phyloP scores from a whole-genome alignment of 2,329 filamentous ascomycete genomes.

The Fusarium mundagurra region DNA sequence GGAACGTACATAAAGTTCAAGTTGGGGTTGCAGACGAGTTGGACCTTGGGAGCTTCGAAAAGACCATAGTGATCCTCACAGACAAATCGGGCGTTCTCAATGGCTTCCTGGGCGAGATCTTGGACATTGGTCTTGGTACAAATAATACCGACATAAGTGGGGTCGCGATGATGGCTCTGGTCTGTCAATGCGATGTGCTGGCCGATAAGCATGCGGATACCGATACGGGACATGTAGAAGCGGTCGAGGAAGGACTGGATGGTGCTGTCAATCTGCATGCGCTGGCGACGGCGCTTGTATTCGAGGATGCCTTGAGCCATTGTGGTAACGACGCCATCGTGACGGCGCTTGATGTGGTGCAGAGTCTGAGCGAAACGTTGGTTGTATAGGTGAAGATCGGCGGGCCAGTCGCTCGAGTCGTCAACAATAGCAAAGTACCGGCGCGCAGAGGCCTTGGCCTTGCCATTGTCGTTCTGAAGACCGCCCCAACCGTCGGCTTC shows the following conservation, averaged over 20 bases:
- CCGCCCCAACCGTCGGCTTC: slow-evolving; percentile 75
- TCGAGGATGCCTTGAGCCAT: slow-evolving; percentile 98
- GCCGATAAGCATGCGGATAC: slow-evolving; percentile 98
- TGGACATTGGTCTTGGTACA: slow-evolving; percentile 98
- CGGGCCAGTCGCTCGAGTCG: slow-evolving; percentile 89
- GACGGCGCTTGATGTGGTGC: slow-evolving; percentile 92
- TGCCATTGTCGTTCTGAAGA: slow-evolving; percentile 56
- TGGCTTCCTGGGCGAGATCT: slow-evolving; percentile 94
- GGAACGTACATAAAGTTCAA: slow-evolving; percentile 99
- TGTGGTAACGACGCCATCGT: slow-evolving; percentile 97
- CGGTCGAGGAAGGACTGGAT: slow-evolving; percentile 98
- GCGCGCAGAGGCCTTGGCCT: slow-evolving; percentile 59
- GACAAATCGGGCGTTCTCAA: slow-evolving; percentile 98
- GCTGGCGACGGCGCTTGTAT: slow-evolving; percentile 95
- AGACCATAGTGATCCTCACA: slow-evolving; percentile 98
- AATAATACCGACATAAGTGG: slow-evolving; percentile 97
- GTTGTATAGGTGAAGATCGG: slow-evolving; percentile 94
- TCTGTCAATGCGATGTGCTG: slow-evolving; percentile 98
- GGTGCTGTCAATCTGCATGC: slow-evolving; percentile 97
- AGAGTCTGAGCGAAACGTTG: slow-evolving; percentile 87
- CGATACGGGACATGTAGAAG: slow-evolving; percentile 99
- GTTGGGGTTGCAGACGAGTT: slow-evolving; percentile 93
- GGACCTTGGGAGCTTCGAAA: slow-evolving; percentile 95
- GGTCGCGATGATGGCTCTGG: slow-evolving; percentile 87
- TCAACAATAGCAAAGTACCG: slow-evolving; percentile 93